Evolutionary conservation across 73 alveolate genomes (phyloP), one percentile per base, ranked within the genome.

Genomic region (Durusdinium trenchii): DNA sequence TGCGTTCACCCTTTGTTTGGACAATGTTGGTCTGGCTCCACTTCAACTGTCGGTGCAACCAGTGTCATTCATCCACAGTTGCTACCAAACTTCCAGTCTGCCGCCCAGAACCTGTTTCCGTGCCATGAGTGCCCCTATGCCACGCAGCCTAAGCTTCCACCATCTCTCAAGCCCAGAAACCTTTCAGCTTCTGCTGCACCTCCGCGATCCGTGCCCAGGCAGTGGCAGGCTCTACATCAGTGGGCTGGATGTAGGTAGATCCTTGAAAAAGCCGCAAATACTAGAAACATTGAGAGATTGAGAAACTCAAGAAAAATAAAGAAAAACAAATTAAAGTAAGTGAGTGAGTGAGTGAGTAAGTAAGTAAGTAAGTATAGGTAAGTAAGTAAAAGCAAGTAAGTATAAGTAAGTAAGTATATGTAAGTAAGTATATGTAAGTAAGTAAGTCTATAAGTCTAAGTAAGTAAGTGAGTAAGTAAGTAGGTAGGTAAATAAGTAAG

Each of bases 201-300:
- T 62, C 86, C 47, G 43, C 73, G 48, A 89, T 89, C 32, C 96
- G 86, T 5, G 86, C 85, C 96, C 96, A 89, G 6, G 96, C 96
- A 40, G 79, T 64, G 40, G 71, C 20, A 28, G 86, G 86, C 42
- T 89, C 96, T 86, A 89, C 96, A 26, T 89, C 86, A 32, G 50
- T 43, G 28, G 96, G 96, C 51, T 89, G 69, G 86, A 89, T 89
- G 73, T 89, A 67, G 73, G 54, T 89, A 38, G 96, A 89, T 69
- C 96, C 96, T 86, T n/a, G 28, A 76, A 32, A n/a, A 76, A 16
- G 47, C 86, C 57, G 38, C 45, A 26, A 42, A 12, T 35, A 1
- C 73, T 23, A 60, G 4, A 1, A 32, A 32, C n/a, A 60, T 32
- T 60, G 30, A 23, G 18, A 60, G n/a, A 60, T 60, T 32, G 73